These are phyloP conservation scores for Aspergillus campestris DNA, from an alignment of 495 filamentous ascomycete genomes.

Conservation along the genomic window DNA sequence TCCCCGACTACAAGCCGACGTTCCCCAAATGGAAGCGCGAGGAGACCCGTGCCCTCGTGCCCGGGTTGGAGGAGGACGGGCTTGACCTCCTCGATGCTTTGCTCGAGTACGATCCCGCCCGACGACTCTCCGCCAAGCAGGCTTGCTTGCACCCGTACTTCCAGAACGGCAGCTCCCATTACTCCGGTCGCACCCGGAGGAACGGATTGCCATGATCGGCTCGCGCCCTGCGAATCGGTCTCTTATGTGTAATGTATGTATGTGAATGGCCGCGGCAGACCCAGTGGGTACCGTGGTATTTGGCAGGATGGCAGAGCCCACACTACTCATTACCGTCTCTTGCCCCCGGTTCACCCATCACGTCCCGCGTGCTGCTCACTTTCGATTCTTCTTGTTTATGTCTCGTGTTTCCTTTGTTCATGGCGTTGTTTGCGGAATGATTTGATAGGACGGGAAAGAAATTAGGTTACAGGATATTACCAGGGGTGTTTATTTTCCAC, in stretches of 20 bases:
- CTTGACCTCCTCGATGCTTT: conserved; percentile 83
- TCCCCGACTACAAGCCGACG: conserved; percentile 93
- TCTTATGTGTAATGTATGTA: conserved; percentile 13
- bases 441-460: conserved; percentile 19
- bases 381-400: neutral
- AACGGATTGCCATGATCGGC: conserved; percentile 33
- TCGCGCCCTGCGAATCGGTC: neutral
- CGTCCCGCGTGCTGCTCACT: conserved; percentile 1
- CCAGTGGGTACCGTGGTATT: neutral
- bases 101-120: conserved; percentile 90
- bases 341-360: neutral
- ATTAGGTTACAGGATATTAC: conserved; percentile 26
- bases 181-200: conserved; percentile 37
- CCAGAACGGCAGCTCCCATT: conserved; percentile 52
- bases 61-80: conserved; percentile 63
- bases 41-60: conserved; percentile 45
- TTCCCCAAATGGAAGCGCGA: conserved; percentile 95
- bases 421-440: conserved; percentile 35
- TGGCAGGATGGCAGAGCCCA: no score
- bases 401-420: conserved; percentile 22
- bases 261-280: conserved; percentile 7
- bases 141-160: conserved; percentile 92
- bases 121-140: conserved; percentile 92
- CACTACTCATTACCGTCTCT: neutral
- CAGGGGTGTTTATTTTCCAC: conserved; percentile 20